Conservation (phyloP, 768 basidiomycete species). For the Termitomyces eurrhizus region DNA sequence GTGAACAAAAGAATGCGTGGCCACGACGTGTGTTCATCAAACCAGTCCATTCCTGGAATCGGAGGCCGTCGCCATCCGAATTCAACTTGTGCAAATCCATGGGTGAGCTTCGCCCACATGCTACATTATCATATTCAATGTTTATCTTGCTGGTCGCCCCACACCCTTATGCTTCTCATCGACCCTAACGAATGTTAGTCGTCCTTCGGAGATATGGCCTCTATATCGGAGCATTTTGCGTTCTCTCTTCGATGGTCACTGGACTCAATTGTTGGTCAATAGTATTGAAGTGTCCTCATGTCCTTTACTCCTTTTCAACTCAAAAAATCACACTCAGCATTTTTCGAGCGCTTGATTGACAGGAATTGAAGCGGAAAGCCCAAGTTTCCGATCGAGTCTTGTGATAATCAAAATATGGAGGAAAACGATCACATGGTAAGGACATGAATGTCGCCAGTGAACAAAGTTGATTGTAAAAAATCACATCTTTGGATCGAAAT, state of each 20-base stretch:
- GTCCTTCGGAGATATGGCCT: not conserved
- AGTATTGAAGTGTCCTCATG: not conserved
- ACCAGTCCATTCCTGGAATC: not conserved
- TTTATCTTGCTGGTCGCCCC: no score
- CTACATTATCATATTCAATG: no score
- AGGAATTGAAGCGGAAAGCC: not conserved
- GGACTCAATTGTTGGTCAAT: not conserved
- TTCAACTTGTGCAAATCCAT: not conserved
- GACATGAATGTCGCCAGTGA: no score
- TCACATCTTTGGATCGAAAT: no score
- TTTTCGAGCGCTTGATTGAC: not conserved
- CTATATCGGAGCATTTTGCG: not conserved
- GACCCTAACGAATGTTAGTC: not conserved
- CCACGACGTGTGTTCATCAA: not conserved
- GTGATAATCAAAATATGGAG: not conserved
- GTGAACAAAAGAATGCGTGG: not conserved
- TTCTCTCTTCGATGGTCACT: not conserved
- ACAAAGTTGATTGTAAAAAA: no score
- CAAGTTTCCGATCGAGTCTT: not conserved
- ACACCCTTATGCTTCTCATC: not conserved
- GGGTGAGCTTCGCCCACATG: no score
- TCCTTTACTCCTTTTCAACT: not conserved
- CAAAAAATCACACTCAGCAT: not conserved
- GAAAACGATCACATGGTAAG: not conserved
- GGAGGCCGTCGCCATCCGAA: not conserved